These are phyloP conservation scores for Auriculariales sp. DNA, from an alignment of 768 basidiomycete species.

Conservation along the genomic window DNA sequence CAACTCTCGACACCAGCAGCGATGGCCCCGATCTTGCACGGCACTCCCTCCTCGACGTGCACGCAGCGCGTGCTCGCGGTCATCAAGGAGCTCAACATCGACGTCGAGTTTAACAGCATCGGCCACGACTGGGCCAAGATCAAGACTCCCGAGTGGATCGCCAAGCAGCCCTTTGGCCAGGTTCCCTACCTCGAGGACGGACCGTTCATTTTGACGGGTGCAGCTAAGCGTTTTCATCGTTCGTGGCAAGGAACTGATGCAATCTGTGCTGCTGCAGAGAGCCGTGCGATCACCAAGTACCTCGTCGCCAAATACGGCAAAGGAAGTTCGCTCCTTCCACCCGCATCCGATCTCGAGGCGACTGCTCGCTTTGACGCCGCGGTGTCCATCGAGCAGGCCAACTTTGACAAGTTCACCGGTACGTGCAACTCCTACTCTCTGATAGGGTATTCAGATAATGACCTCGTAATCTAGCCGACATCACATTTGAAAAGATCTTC, in stretches of 20 bases:
- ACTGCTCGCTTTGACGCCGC: conserved; percentile 17
- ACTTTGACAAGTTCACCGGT: conserved; percentile 18
- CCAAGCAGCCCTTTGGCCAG: background rate
- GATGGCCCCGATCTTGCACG: no score
- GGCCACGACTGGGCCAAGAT: background rate
- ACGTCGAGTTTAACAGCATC: conserved; percentile 13
- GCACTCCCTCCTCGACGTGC: conserved; percentile 24
- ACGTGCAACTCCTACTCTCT: no score
- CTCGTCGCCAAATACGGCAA: conserved; percentile 8
- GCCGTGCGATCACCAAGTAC: conserved; percentile 10
- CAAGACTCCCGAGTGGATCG: conserved; percentile 7
- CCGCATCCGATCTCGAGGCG: conserved; percentile 7
- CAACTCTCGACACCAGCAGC: no score
- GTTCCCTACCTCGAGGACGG: background rate
- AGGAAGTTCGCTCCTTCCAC: conserved; percentile 6
- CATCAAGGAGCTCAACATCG: conserved; percentile 7
- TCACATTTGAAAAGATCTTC: conserved; percentile 9
- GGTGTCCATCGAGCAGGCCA: conserved; percentile 11
- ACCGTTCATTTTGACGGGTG: background rate
- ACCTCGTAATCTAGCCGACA: no score
- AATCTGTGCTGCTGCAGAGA: no score
- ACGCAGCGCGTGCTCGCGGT: conserved; percentile 10
- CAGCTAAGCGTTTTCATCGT: no score
- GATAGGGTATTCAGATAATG: no score
- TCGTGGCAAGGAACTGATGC: no score